Conservation (phyloP, 169 alveolate genomes). For the Cryptosporidium xiaoi region DNA sequence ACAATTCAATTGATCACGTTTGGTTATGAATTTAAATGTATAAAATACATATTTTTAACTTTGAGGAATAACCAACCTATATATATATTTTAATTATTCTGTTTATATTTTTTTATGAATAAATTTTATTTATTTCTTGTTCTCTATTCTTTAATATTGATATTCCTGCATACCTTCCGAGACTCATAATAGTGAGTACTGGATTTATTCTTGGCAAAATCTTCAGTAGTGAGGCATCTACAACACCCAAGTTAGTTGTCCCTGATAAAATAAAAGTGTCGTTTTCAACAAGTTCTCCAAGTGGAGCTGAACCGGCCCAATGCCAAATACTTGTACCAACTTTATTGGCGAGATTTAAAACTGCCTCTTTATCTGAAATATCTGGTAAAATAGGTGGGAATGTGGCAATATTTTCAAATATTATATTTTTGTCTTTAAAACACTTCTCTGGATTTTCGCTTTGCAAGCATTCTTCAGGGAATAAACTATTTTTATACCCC, state of each 20-base stretch:
- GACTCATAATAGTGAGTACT: conserved; percentile 30
- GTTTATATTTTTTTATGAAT: background rate
- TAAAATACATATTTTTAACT: no score
- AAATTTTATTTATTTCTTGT: conserved; percentile 2
- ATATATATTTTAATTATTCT: background rate
- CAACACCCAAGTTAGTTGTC: conserved; percentile 50
- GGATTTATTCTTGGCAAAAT: conserved; percentile 64
- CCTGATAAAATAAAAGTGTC: conserved; percentile 43
- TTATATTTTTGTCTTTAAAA: conserved; percentile 17
- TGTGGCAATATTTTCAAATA: conserved; percentile 63
- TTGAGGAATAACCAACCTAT: no score
- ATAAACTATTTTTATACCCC: conserved; percentile 16
- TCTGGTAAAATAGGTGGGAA: conserved; percentile 75
- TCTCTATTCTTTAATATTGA: conserved; percentile 29
- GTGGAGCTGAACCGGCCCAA: conserved; percentile 70
- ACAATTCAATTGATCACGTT: conserved; percentile 40
- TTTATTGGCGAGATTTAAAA: conserved; percentile 59
- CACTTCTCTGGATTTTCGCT: conserved; percentile 15
- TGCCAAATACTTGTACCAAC: conserved; percentile 73
- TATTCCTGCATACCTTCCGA: conserved; percentile 70
- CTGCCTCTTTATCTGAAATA: conserved; percentile 27
- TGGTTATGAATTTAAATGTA: conserved; percentile 7
- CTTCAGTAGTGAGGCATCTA: conserved; percentile 63
- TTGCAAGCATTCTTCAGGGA: conserved; percentile 35
- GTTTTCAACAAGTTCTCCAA: conserved; percentile 67